Conservation (phyloP, 352 stramenopile species). For the Phytophthora palmivora region DNA sequence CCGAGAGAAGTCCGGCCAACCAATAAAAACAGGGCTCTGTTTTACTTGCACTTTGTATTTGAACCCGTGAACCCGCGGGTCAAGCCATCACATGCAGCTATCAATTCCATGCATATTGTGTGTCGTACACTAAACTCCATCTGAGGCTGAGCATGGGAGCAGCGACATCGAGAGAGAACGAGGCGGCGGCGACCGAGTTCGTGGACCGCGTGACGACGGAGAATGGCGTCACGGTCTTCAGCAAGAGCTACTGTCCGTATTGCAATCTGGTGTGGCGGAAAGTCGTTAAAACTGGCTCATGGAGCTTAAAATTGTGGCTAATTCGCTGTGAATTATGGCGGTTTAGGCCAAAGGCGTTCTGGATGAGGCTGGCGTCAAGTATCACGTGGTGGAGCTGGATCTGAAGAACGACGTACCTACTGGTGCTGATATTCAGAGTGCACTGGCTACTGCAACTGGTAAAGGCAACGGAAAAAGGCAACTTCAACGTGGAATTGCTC, state of each 20-base stretch:
- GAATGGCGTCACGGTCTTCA: slow-evolving; percentile 84
- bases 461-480: slow-evolving; percentile 1
- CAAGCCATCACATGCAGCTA: not conserved
- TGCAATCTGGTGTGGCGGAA: slow-evolving; percentile 66
- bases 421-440: slow-evolving; percentile 89
- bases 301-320: slow-evolving; percentile 1
- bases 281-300: not conserved
- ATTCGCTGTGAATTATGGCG: slow-evolving; percentile 4
- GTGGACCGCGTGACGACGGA: slow-evolving; percentile 56
- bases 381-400: slow-evolving; percentile 76
- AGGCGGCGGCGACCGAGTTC: slow-evolving; percentile 60
- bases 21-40: slow-evolving; percentile 26
- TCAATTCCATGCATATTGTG: slow-evolving; percentile 11
- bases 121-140: slow-evolving; percentile 11
- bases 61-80: slow-evolving; percentile 13
- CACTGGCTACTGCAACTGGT: slow-evolving; percentile 89
- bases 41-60: slow-evolving; percentile 22
- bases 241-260: slow-evolving; percentile 95
- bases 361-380: slow-evolving; percentile 58
- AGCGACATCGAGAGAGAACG: slow-evolving; percentile 52
- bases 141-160: slow-evolving; percentile 38
- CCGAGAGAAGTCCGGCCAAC: slow-evolving; percentile 32
- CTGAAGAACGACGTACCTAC: slow-evolving; percentile 57
- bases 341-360: slow-evolving; percentile 89
- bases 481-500: not conserved